phyloP scores from a whole-genome alignment of 2,329 filamentous ascomycete species.

The Metarhizium guizhouense region DNA sequence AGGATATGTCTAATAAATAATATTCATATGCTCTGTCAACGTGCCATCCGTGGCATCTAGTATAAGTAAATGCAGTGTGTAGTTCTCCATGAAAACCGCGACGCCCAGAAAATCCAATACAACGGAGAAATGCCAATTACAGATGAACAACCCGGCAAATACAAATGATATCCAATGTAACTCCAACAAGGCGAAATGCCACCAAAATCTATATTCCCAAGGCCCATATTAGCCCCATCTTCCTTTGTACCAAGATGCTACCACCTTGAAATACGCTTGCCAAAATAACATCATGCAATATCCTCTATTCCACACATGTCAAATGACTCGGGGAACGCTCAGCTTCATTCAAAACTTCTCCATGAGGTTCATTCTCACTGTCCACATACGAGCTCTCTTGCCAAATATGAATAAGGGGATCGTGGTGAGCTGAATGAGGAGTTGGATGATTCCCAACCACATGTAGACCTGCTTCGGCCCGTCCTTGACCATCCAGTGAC shows the following conservation, averaged over 20 bases:
- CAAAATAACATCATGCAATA: neutral
- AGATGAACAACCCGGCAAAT: neutral
- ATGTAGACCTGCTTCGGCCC: conserved; percentile 74
- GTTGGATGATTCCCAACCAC: conserved; percentile 76
- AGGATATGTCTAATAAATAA: neutral
- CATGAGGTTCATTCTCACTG: conserved; percentile 76
- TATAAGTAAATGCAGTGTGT: neutral
- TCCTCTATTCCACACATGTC: no score
- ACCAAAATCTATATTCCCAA: neutral
- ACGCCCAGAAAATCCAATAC: neutral
- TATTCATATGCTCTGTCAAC: neutral
- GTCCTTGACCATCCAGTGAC: conserved; percentile 67
- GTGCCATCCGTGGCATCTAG: neutral
- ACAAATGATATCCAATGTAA: neutral
- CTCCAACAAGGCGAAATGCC: neutral
- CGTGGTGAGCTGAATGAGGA: conserved; percentile 62
- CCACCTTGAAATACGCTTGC: neutral
- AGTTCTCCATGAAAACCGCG: neutral
- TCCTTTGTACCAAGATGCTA: neutral
- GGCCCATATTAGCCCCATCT: neutral
- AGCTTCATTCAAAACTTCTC: conserved; percentile 50
- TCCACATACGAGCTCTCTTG: conserved; percentile 91
- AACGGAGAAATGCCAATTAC: neutral
- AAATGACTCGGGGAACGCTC: neutral
- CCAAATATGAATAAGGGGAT: conserved; percentile 94